Evolutionary conservation across 106 monocot species (phyloP).

Genomic region (Phalaenopsis aphrodite): DNA sequence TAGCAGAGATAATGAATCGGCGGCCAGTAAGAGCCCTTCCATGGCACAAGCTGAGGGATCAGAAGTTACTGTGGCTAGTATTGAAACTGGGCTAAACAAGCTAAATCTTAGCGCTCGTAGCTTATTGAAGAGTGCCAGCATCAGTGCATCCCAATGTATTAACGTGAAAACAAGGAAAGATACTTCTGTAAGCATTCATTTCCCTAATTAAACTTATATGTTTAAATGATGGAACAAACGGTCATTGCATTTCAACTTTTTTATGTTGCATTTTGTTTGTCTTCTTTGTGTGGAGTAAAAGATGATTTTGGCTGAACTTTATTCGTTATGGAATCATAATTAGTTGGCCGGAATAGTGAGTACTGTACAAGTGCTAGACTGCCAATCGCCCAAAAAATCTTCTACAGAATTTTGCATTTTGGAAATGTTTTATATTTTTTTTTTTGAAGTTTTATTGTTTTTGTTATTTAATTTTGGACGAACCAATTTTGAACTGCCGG

Average conservation of each 20-base stretch:
- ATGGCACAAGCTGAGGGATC: constrained; percentile 29
- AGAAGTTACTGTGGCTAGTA: constrained; percentile 10
- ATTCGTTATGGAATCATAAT: neutral
- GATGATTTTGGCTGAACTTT: neutral
- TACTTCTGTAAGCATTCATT: constrained; percentile 30
- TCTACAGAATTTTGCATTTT: neutral
- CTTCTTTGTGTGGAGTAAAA: neutral
- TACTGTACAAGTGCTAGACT: neutral
- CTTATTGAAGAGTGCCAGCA: constrained; percentile 80
- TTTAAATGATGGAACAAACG: neutral
- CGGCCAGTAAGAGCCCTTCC: constrained; percentile 21
- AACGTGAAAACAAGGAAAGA: constrained; percentile 39
- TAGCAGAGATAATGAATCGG: constrained; percentile 17
- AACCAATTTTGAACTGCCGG: neutral
- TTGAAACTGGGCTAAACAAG: constrained; percentile 37
- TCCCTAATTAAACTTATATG: neutral
- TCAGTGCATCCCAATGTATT: constrained; percentile 75
- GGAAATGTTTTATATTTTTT: neutral
- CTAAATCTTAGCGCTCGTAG: constrained; percentile 55
- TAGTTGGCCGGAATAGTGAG: no score
- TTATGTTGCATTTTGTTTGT: neutral
- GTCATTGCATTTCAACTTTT: neutral
- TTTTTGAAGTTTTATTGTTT: neutral
- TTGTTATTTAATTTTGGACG: neutral
- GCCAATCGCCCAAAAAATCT: neutral